Evolutionary conservation across 176 grass and related monocot species (phyloP).

Genomic region (Tillandsia leiboldiana): DNA sequence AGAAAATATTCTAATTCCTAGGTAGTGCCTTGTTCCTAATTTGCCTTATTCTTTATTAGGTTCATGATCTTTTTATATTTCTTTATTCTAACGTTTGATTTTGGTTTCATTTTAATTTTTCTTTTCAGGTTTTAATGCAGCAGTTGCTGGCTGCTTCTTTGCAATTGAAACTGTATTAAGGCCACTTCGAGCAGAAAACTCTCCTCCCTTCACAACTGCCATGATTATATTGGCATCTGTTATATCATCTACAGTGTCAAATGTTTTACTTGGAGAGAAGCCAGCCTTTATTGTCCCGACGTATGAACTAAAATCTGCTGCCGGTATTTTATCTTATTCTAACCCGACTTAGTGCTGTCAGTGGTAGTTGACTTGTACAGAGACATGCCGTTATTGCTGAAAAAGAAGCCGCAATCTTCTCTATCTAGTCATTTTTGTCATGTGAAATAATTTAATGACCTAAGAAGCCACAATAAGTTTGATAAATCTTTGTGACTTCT

Average conservation of each 20-base stretch:
- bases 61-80: neutral
- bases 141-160: conserved; percentile 96
- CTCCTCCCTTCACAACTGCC: conserved; percentile 93
- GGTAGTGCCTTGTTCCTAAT: no score
- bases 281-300: conserved; percentile 93
- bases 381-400: no score
- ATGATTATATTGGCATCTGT: conserved; percentile 98
- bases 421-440: neutral
- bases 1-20: no score
- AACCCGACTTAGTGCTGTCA: conserved; percentile 42
- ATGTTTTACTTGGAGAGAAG: conserved; percentile 86
- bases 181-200: conserved; percentile 93
- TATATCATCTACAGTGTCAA: conserved; percentile 97
- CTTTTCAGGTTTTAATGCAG: conserved; percentile 86
- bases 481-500: neutral
- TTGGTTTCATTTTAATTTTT: neutral
- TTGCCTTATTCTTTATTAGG: no score
- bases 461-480: neutral
- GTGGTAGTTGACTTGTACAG: conserved; percentile 21
- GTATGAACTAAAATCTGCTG: conserved; percentile 99
- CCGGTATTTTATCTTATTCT: conserved; percentile 90
- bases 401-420: neutral
- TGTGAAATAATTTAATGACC: neutral
- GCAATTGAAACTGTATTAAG: conserved; percentile 93
- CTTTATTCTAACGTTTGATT: conserved; percentile 16